Base-by-base conservation (phyloP, 345 rosid species). In the Gossypium stocksii region DNA sequence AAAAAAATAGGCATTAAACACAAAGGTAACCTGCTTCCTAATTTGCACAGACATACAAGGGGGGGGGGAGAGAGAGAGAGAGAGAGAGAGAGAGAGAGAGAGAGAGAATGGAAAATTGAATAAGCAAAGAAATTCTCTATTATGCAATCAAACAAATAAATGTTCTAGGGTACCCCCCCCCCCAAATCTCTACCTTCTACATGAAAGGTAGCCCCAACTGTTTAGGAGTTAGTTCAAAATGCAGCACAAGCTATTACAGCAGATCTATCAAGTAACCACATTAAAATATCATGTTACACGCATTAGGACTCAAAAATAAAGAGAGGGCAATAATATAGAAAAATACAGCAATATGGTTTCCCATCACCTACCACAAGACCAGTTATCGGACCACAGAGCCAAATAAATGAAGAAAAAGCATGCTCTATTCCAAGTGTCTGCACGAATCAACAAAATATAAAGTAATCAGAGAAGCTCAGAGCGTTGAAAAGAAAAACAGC, bases 331-430 rank as follows among this genome's bases (percentile, higher is more conserved):
- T 54, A 34, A 53, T n/a, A 53, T 34, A 53, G 14, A 71, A 43
- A 56, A 56, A 54, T 41, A 19, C 22, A 29, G 38, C 56, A 46
- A 41, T 14, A 63, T 48, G 46, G 71, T 14, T 57, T 66, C 51
- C 76, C 25, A 78, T 74, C 74, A 86, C 91, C 68, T 93, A 95
- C 99, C 98, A 90, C 97, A 76, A 95, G 97, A 73, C 97, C 99
- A 71, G 99, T 90, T 65, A 95, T 90, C 2, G 97, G 99, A 70
- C 99, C 98, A 45, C 99, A 95, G 7, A 95, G 92, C 98, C 98
- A 91, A 82, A 95, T 95, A 77, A 91, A 95, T 2, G 99, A 95
- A 74, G 99, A 93, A 86, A 95, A 95, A 17, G 98, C 97, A 72
- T 95, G 99, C 23, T 83, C 82, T 41, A 91, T 89, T 69, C 99